Evolutionary conservation across 371 early-diverging fungal genomes (phyloP).

Genomic region (Saksenaea oblongispora): DNA sequence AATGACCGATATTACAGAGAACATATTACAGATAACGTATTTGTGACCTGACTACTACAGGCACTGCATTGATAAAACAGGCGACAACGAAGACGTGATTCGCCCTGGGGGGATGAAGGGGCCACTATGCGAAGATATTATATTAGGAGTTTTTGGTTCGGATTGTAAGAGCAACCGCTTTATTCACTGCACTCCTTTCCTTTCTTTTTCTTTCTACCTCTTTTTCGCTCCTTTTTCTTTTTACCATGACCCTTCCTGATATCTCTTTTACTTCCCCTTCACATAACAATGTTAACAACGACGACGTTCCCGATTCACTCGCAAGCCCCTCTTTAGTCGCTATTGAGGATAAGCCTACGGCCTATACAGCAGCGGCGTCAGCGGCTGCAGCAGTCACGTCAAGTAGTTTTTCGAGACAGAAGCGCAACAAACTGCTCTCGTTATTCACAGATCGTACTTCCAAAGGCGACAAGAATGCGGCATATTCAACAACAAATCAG

Average conservation of each 20-base stretch:
- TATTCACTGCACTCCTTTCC: neutral
- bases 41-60: neutral
- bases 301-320: neutral
- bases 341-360: neutral
- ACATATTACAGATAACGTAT: neutral
- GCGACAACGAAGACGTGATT: neutral
- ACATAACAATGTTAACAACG: neutral
- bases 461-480: constrained; percentile 1
- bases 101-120: neutral
- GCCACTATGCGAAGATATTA: neutral
- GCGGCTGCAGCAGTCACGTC: constrained; percentile 2
- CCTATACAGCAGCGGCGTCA: neutral
- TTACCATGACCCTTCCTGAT: constrained; percentile 1
- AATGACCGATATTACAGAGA: neutral
- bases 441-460: neutral
- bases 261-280: neutral
- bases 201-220: constrained; percentile 6
- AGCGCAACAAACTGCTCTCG: neutral
- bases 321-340: neutral
- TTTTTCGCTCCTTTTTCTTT: constrained; percentile 9
- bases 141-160: neutral
- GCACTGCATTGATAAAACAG: neutral
- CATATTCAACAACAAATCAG: constrained; percentile 1
- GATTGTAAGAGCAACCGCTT: neutral
- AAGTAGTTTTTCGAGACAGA: neutral